Evolutionary conservation across 2,329 filamentous ascomycete genomes (phyloP).

Genomic region (Penicillium expansum): DNA sequence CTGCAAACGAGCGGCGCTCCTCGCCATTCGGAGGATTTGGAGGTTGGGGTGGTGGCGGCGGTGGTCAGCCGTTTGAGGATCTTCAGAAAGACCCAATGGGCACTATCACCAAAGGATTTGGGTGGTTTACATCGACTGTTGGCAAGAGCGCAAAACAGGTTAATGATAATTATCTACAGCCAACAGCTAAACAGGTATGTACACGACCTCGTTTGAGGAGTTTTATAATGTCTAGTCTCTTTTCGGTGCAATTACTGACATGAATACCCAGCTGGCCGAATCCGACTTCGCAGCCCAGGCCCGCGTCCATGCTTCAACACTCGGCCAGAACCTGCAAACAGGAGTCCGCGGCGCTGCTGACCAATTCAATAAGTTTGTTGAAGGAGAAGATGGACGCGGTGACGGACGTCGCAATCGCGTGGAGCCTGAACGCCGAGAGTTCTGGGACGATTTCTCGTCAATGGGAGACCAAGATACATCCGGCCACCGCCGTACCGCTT

Average conservation of each 20-base stretch:
- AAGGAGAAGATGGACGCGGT: slow-evolving; percentile 58
- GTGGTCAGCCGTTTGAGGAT: slow-evolving; percentile 70
- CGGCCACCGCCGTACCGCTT: slow-evolving; percentile 30
- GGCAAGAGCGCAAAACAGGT: slow-evolving; percentile 87
- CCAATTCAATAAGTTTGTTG: slow-evolving; percentile 81
- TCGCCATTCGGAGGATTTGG: slow-evolving; percentile 25
- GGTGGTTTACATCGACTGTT: slow-evolving; percentile 87
- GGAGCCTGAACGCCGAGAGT: slow-evolving; percentile 71
- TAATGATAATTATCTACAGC: slow-evolving; percentile 88
- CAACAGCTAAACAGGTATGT: slow-evolving; percentile 79
- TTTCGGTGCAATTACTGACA: background rate
- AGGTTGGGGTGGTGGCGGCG: slow-evolving; percentile 29
- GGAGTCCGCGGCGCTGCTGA: slow-evolving; percentile 74
- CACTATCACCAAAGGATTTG: slow-evolving; percentile 86
- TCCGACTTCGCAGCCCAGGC: slow-evolving; percentile 72
- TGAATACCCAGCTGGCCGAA: slow-evolving; percentile 64
- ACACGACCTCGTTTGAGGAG: background rate
- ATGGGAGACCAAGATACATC: slow-evolving; percentile 46
- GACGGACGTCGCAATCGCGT: slow-evolving; percentile 44
- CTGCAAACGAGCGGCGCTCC: slow-evolving; percentile 30
- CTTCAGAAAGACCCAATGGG: slow-evolving; percentile 87
- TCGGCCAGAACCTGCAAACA: slow-evolving; percentile 61
- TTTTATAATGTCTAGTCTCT: background rate
- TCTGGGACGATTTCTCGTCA: slow-evolving; percentile 88
- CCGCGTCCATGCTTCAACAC: slow-evolving; percentile 54